phyloP scores from a whole-genome alignment of 768 basidiomycete species.

The Rhodotorula toruloides region DNA sequence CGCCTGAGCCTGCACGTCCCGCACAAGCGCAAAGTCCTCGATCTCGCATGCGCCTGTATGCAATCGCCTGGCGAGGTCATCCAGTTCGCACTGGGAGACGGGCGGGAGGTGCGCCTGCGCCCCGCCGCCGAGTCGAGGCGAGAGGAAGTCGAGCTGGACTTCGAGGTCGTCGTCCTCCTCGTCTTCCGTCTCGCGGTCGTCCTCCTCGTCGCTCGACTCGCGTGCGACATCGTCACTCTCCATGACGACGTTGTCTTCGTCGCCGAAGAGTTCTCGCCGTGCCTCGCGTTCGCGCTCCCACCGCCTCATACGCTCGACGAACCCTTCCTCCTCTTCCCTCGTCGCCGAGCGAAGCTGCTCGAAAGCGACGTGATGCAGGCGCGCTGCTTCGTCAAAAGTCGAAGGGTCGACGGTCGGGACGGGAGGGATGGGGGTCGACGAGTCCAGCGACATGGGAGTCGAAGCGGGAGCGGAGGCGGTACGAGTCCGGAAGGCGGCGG shows the following conservation, averaged over 20 bases:
- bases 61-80: constrained; percentile 13
- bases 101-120: background rate
- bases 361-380: constrained; percentile 28
- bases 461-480: background rate
- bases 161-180: constrained; percentile 17
- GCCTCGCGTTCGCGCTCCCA: constrained; percentile 11
- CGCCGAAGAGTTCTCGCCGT: background rate
- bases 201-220: constrained; percentile 1
- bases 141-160: constrained; percentile 12
- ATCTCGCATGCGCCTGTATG: constrained; percentile 23
- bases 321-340: constrained; percentile 12
- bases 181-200: constrained; percentile 1
- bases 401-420: background rate
- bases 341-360: constrained; percentile 28
- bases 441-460: background rate
- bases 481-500: background rate
- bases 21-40: constrained; percentile 27
- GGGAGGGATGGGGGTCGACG: constrained; percentile 2
- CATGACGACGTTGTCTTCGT: background rate
- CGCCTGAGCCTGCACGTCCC: constrained; percentile 20
- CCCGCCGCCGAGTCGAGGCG: too few species aligned
- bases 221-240: background rate
- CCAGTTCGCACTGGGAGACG: constrained; percentile 14
- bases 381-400: constrained; percentile 6
- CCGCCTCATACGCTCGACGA: constrained; percentile 30